Conservation (phyloP, 345 rosid genomes). For the Murraya koenigii region DNA sequence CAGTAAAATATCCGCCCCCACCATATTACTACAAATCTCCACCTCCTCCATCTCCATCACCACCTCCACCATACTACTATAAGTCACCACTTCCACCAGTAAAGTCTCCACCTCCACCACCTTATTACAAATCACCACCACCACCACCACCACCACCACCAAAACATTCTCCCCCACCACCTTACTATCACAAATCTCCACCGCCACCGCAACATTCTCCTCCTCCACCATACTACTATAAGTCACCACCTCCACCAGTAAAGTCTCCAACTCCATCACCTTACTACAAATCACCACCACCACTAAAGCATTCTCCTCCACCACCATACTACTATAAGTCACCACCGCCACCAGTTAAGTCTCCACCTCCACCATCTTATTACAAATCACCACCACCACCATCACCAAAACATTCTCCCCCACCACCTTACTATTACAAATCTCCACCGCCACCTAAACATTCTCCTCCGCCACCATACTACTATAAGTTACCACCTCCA, state of each 20-base stretch:
- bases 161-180: neutral
- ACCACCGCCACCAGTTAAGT: constrained; percentile 18
- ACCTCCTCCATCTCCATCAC: neutral
- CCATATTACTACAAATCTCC: constrained; percentile 3
- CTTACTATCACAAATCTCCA: neutral
- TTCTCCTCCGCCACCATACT: no score
- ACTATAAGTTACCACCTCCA: neutral
- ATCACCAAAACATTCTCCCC: neutral
- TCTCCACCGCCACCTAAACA: no score
- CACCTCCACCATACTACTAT: neutral
- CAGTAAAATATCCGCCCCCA: neutral
- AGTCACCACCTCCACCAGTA: neutral
- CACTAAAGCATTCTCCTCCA: neutral
- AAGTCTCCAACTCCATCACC: neutral
- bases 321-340: constrained; percentile 17
- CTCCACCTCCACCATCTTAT: constrained; percentile 12
- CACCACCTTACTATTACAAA: neutral
- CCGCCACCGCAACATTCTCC: neutral
- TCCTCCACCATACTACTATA: neutral
- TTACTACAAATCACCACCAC: neutral
- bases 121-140: neutral
- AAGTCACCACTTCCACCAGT: neutral
- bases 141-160: neutral
- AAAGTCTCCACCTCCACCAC: neutral
- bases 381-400: constrained; percentile 16